Evolutionary conservation across 495 filamentous ascomycete species (phyloP).

Genomic region (Tetracladium setigerum): DNA sequence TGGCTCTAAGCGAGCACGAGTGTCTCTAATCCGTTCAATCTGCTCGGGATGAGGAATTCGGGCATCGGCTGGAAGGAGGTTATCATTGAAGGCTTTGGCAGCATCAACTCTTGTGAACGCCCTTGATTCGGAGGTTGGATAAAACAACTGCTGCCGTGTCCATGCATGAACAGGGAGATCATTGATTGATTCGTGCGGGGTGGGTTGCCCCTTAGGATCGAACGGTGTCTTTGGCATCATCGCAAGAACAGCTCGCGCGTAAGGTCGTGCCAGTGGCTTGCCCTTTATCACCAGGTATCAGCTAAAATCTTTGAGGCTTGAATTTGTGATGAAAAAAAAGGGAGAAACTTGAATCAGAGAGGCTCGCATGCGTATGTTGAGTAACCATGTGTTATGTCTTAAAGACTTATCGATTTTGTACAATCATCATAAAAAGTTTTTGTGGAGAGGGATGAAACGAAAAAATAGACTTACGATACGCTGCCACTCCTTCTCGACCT

Average conservation of each 20-base stretch:
- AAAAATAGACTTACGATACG: slow-evolving; percentile 49
- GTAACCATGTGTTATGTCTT: slow-evolving; percentile 87
- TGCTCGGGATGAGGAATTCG: slow-evolving; percentile 88
- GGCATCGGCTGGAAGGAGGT: slow-evolving; percentile 72
- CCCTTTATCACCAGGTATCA: slow-evolving; percentile 41
- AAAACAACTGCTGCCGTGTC: slow-evolving; percentile 80
- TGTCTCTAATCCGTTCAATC: slow-evolving; percentile 51
- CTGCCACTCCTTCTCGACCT: slow-evolving; percentile 73
- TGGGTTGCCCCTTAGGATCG: slow-evolving; percentile 4
- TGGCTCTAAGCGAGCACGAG: slow-evolving; percentile 25
- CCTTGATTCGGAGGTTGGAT: slow-evolving; percentile 83
- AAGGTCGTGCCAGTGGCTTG: slow-evolving; percentile 68
- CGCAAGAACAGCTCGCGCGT: slow-evolving; percentile 62
- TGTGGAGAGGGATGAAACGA: slow-evolving; percentile 16
- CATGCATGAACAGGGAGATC: slow-evolving; percentile 76
- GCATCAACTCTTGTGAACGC: slow-evolving; percentile 86
- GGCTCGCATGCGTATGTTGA: slow-evolving; percentile 44
- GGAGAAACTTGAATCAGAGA: slow-evolving; percentile 30
- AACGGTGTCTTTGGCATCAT: slow-evolving; percentile 62
- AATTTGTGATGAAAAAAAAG: slow-evolving; percentile 1
- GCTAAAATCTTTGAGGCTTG: slow-evolving; percentile 1
- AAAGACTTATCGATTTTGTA: slow-evolving; percentile 97
- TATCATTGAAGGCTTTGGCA: slow-evolving; percentile 67
- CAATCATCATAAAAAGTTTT: slow-evolving; percentile 38
- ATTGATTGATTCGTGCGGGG: slow-evolving; percentile 76